Conservation (phyloP, 1,284 basidiomycete species). For the Stereum hirsutum region DNA sequence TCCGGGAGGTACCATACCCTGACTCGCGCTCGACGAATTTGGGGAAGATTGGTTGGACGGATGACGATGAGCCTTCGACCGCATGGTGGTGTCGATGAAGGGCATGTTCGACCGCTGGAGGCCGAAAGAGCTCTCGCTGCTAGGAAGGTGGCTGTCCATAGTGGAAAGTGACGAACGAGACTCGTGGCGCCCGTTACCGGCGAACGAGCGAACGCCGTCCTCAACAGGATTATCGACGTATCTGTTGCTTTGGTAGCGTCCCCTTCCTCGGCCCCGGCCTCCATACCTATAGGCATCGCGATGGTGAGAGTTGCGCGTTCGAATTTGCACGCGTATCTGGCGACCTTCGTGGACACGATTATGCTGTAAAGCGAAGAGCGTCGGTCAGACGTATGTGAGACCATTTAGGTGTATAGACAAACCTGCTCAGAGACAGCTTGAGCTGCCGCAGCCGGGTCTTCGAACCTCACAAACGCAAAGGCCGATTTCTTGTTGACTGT, state of each 20-base stretch:
- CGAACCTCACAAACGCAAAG: slow-evolving; percentile 69
- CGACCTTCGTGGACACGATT: slow-evolving; percentile 59
- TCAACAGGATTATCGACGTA: too few relatives aligned
- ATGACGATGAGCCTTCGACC: too few relatives aligned
- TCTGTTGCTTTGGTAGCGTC: too few relatives aligned
- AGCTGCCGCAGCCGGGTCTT: slow-evolving; percentile 45
- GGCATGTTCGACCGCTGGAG: too few relatives aligned
- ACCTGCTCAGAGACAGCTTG: slow-evolving; percentile 60
- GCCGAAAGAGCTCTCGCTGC: too few relatives aligned
- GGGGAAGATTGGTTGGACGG: slow-evolving; percentile 1
- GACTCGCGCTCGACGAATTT: not conserved
- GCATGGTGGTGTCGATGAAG: too few relatives aligned
- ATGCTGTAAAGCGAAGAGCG: slow-evolving; percentile 34
- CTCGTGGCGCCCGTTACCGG: too few relatives aligned
- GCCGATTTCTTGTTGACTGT: slow-evolving; percentile 51
- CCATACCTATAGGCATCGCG: slow-evolving; percentile 15
- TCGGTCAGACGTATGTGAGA: not conserved
- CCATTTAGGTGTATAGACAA: slow-evolving; percentile 7
- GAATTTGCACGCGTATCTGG: slow-evolving; percentile 57
- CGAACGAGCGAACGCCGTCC: too few relatives aligned
- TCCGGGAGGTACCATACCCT: not conserved
- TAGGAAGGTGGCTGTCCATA: too few relatives aligned
- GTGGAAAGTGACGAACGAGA: too few relatives aligned
- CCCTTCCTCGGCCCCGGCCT: slow-evolving; percentile 12
- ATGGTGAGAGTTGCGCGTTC: slow-evolving; percentile 21